Base-by-base conservation (phyloP, 2,329 filamentous ascomycete species). In the Hymenoscyphus fructigenus region DNA sequence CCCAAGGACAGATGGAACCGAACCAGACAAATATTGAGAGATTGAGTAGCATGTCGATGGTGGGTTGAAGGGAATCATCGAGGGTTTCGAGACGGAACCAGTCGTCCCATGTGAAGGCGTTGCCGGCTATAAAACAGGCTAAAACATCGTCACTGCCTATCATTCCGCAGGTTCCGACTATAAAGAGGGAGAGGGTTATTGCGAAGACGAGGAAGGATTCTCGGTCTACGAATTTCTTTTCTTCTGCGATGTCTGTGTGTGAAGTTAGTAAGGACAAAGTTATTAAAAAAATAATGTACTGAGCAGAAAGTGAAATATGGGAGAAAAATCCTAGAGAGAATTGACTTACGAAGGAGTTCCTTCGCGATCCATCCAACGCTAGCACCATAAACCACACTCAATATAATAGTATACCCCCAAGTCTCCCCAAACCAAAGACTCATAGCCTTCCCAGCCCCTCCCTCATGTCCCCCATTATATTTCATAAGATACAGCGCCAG, bases 11-110 rank as follows among this genome's bases (percentile, higher is more conserved):
- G 12, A 93, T 86, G 0, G 92, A 91, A 3, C 93, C 93, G 71
- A 91, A 94, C 93, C 92, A 97, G 77, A 96, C 86, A 76, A 97
- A 97, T 47, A 97, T 85, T 20, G 88, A 83, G 14, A 75, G 41
- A 74, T 97, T 97, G 64, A 97, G 88, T 1, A 97, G 83, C 92
- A 97, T 96, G 76, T 97, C 93, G 57, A 97, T 91, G 0, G 93
- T 97, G 0, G 93, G 93, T 75, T 97, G 93, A n/a, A 97, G 84
- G 1, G 91, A 93, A 76, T 97, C 94, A 70, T 97, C 93, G 71
- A 90, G 81, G 0, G 93, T 97, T 76, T 96, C 91, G 0, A 94
- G 81, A 0, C 93, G 89, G 78, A 97, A 97, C 92, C 92, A 96
- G 77, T 96, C 92, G 75, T 96, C 93, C 88, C 92, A 94, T 0